These are phyloP conservation scores for Spergularia marina DNA, from an alignment of 148 eudicot species.

Conservation along the genomic window DNA sequence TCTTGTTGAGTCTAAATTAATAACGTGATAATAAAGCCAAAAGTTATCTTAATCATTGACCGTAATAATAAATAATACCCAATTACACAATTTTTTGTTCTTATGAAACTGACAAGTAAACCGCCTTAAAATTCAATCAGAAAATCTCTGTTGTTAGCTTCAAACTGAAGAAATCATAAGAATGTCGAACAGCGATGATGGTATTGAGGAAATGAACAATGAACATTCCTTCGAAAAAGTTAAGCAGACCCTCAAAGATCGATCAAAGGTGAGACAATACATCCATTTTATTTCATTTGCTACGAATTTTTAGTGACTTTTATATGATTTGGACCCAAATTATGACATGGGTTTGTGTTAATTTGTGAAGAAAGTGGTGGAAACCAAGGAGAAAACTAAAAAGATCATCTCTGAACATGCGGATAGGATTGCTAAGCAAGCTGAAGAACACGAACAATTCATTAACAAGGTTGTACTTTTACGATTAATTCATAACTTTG, in stretches of 20 bases:
- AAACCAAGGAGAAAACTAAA: constrained; percentile 82
- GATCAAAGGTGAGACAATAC: constrained; percentile 54
- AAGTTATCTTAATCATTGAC: too few relatives aligned
- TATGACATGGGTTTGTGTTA: constrained; percentile 17
- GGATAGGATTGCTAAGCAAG: constrained; percentile 77
- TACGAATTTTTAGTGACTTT: too few relatives aligned
- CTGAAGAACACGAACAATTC: constrained; percentile 90
- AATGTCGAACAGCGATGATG: constrained; percentile 66
- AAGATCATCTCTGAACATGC: constrained; percentile 92
- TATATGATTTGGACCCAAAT: not conserved
- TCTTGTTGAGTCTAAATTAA: too few relatives aligned
- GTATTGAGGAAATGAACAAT: constrained; percentile 43
- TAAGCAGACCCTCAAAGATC: constrained; percentile 49
- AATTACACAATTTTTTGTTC: too few relatives aligned
- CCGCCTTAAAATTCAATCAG: too few relatives aligned
- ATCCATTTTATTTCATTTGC: too few relatives aligned
- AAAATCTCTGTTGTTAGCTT: not conserved
- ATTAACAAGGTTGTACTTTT: constrained; percentile 66
- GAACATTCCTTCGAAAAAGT: constrained; percentile 48
- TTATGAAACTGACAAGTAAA: too few relatives aligned
- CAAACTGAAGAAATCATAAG: not conserved
- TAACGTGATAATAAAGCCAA: too few relatives aligned
- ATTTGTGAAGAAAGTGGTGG: constrained; percentile 61
- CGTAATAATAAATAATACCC: too few relatives aligned
- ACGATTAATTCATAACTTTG: constrained; percentile 1